Evolutionary conservation across 192 early-diverging fungal genomes (phyloP).

Genomic region (Physocladia obscura): DNA sequence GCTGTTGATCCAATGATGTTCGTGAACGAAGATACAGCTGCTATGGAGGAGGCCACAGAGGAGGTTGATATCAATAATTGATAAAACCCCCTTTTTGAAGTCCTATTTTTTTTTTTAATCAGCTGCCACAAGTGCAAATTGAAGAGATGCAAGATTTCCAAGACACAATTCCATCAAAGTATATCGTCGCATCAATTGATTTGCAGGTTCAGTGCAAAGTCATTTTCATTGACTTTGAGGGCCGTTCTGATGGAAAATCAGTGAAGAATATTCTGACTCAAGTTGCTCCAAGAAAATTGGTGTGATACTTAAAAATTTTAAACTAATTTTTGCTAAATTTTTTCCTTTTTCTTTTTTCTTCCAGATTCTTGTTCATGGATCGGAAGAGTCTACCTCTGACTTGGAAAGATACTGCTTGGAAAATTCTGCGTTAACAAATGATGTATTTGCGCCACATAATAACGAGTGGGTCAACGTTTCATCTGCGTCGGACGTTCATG

Average conservation of each 20-base stretch:
- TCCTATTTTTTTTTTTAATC: neutral
- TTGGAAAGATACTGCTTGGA: slow-evolving; percentile 63
- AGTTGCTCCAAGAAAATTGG: slow-evolving; percentile 76
- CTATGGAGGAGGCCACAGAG: slow-evolving; percentile 40
- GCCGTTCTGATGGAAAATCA: slow-evolving; percentile 82
- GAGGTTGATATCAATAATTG: slow-evolving; percentile 14
- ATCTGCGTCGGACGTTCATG: slow-evolving; percentile 82
- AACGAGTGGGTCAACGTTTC: slow-evolving; percentile 89
- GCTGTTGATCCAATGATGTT: slow-evolving; percentile 65
- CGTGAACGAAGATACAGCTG: slow-evolving; percentile 9
- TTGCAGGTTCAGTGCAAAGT: slow-evolving; percentile 69
- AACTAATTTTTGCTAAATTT: neutral
- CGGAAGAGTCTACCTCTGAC: slow-evolving; percentile 64
- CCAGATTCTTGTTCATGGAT: slow-evolving; percentile 82
- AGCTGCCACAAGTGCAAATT: slow-evolving; percentile 40
- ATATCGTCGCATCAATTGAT: slow-evolving; percentile 41
- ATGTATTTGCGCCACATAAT: slow-evolving; percentile 77
- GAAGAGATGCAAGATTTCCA: slow-evolving; percentile 51
- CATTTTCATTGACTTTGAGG: slow-evolving; percentile 88
- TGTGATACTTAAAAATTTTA: slow-evolving; percentile 40
- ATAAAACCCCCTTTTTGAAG: neutral
- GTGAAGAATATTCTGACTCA: slow-evolving; percentile 82
- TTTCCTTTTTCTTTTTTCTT: slow-evolving; percentile 10
- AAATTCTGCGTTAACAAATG: slow-evolving; percentile 73
- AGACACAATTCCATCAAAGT: slow-evolving; percentile 78